Evolutionary conservation across 202 grass and related monocot species (phyloP).

Genomic region (Elaeis oleifera): DNA sequence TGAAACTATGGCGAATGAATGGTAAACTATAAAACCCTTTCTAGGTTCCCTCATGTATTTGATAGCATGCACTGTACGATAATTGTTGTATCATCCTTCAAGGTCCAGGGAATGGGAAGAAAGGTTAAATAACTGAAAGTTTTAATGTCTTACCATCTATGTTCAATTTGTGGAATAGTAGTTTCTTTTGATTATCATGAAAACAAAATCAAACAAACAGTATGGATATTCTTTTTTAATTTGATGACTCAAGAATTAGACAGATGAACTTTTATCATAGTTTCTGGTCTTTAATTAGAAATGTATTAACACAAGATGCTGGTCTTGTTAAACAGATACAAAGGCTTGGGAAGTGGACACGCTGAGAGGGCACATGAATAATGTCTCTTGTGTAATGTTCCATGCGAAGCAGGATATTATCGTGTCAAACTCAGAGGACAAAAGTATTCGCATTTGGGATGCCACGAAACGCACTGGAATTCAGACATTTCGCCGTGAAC

Average conservation of each 20-base stretch:
- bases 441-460: conserved; percentile 94
- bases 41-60: not conserved
- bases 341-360: conserved; percentile 96
- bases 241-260: not conserved
- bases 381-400: conserved; percentile 90
- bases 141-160: no score
- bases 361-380: conserved; percentile 86
- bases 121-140: no score
- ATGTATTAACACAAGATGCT: conserved; percentile 8
- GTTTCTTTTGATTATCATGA: no score
- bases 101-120: no score
- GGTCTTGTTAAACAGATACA: conserved; percentile 45
- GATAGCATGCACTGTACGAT: no score
- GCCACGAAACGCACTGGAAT: conserved; percentile 76
- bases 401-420: conserved; percentile 86
- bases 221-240: no score
- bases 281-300: conserved; percentile 5
- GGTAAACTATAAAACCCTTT: conserved; percentile 32
- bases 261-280: not conserved
- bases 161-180: no score
- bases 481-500: conserved; percentile 72
- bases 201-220: no score
- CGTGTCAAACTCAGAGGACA: conserved; percentile 91
- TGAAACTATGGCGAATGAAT: conserved; percentile 99
- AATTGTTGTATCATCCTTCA: no score